Conservation (phyloP, 2,329 filamentous ascomycete species). For the Colletotrichum shisoi region DNA sequence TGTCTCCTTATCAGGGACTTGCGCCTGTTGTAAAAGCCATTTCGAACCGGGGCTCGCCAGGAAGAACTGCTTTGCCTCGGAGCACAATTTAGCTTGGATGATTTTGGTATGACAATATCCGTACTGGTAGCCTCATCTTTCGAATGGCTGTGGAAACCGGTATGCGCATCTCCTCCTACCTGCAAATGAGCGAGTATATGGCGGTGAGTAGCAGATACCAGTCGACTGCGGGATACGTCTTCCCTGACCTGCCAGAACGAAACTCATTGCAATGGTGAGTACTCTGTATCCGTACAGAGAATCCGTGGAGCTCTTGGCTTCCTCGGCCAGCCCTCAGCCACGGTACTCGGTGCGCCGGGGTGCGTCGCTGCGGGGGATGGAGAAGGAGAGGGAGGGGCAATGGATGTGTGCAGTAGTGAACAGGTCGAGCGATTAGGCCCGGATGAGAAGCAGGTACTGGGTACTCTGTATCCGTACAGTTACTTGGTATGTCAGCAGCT, state of each 20-base stretch:
- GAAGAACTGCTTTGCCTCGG: neutral
- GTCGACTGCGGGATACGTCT: neutral
- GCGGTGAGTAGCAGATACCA: neutral
- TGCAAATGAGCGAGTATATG: neutral
- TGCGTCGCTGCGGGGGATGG: neutral
- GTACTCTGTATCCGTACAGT: neutral
- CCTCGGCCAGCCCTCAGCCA: constrained; percentile 6
- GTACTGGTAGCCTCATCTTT: constrained; percentile 4
- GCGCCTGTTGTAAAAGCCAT: neutral
- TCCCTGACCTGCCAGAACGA: neutral
- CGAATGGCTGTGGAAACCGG: constrained; percentile 1
- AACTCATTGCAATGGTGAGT: neutral
- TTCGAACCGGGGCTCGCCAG: neutral
- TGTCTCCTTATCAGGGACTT: no score
- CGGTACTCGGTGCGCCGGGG: constrained; percentile 6
- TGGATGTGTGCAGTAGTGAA: neutral
- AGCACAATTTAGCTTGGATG: constrained; percentile 2
- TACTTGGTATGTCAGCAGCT: neutral
- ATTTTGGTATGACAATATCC: neutral
- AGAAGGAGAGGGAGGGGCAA: neutral
- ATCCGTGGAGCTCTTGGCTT: constrained; percentile 1
- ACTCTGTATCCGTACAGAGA: no score
- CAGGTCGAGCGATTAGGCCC: neutral
- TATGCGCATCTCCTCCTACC: neutral
- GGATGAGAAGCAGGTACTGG: constrained; percentile 6